Percentiles rank a stretch among this genome's conserved stretches.
Conservation (phyloP, 179 eudicot genomes). For the Amaranthus tricolor region DNA sequence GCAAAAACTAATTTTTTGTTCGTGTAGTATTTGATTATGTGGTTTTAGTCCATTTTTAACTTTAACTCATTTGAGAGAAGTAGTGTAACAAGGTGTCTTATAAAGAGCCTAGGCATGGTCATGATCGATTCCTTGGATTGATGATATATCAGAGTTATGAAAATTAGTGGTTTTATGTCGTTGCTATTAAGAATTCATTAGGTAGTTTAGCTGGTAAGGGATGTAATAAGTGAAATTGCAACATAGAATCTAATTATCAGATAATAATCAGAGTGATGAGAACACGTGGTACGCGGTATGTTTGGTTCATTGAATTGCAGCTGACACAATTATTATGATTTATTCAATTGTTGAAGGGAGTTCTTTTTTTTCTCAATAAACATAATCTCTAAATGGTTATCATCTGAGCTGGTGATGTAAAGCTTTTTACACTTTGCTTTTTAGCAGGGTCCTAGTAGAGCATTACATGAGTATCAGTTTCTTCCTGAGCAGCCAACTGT, state of each 20-base stretch:
- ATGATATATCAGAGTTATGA: background rate
- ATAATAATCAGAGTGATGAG: background rate
- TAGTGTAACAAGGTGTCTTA: background rate
- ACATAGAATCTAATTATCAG: background rate
- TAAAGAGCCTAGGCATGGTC: background rate
- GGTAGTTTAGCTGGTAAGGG: background rate
- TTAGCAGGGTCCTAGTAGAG: constrained; percentile 63
- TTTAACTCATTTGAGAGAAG: background rate
- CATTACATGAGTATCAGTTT: constrained; percentile 77
- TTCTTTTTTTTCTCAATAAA: background rate
- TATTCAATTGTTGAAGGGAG: background rate
- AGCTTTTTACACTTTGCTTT: constrained; percentile 15
- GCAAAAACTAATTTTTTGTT: background rate
- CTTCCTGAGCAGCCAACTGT: constrained; percentile 87
- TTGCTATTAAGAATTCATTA: background rate
- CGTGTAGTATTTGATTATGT: background rate
- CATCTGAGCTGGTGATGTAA: background rate
- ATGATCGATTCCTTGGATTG: background rate
- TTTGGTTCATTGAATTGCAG: background rate
- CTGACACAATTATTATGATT: background rate
- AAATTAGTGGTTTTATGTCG: background rate
- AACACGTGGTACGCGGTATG: background rate
- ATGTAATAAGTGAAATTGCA: background rate
- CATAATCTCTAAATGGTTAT: background rate
- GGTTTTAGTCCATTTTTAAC: background rate